Conservation (phyloP, 2,329 filamentous ascomycete genomes). For the Dactylellina cionopaga region DNA sequence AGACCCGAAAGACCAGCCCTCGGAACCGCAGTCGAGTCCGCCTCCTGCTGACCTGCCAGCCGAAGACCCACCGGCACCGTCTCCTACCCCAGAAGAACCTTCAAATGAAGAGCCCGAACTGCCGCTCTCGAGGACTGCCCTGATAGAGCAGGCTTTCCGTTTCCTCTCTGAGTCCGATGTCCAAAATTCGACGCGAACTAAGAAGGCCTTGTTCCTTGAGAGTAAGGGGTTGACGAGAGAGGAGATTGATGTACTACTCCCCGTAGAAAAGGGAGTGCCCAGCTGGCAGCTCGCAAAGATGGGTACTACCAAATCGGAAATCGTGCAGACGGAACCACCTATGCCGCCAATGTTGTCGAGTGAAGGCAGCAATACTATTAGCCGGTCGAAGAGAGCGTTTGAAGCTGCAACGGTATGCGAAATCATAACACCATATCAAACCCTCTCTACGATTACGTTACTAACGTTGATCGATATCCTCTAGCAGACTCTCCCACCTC, state of each 20-base stretch:
- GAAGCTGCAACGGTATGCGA: conserved; percentile 17
- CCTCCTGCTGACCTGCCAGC: not conserved
- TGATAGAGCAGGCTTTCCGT: conserved; percentile 45
- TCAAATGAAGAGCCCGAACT: conserved; percentile 5
- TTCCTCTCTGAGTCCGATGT: conserved; percentile 49
- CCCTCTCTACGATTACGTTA: not conserved
- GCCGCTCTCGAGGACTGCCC: conserved; percentile 19
- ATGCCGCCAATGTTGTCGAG: conserved; percentile 42
- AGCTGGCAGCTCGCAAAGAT: conserved; percentile 44
- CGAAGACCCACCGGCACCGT: not conserved
- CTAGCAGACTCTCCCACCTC: conserved; percentile 62
- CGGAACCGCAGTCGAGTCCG: conserved; percentile 18
- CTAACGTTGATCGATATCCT: conserved; percentile 55
- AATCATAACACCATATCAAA: not conserved
- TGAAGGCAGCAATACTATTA: not conserved
- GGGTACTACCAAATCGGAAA: conserved; percentile 16
- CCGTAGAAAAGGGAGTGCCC: conserved; percentile 41
- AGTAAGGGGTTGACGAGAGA: conserved; percentile 49
- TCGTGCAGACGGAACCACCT: conserved; percentile 46
- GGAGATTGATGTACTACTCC: conserved; percentile 42
- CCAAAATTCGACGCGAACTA: conserved; percentile 45
- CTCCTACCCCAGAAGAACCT: conserved; percentile 32
- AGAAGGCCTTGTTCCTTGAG: conserved; percentile 39
- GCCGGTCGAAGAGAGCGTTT: not conserved
- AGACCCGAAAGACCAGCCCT: conserved; percentile 39